Evolutionary conservation across 2,329 filamentous ascomycete genomes (phyloP), one percentile per base, ranked within the genome.

Genomic region (Volutella citrinella): DNA sequence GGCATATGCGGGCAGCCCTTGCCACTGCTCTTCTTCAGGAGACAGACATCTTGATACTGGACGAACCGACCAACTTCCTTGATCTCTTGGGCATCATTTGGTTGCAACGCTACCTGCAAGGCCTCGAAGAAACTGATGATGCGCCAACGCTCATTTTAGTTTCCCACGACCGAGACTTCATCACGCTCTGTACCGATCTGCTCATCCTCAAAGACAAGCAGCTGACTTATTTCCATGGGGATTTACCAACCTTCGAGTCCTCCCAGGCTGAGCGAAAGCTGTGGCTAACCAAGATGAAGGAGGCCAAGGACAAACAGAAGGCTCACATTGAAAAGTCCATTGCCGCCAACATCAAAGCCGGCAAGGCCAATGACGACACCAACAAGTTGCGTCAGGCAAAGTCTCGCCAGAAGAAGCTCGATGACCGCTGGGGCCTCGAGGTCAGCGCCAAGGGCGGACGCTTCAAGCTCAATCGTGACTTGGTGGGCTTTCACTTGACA

Each of bases 381-480:
- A 91, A 91, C 55, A 90, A 89, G 56, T 70, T 94, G 4, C 80
- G 85, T n/a, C 85, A 90, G 65, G 87, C 87, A 5, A 90, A 89
- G 43, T 87, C 82, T 5, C 73, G 87, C 1, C 85, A 90, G 63
- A 91, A 89, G 68, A 90, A 88, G 56, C 71, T 94, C 2, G 87
- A 94, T 36, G 82, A 93, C 35, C 72, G 87, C 6, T 85, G 81
- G 78, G 88, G 87, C 0, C 60, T 94, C 49, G 74, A 90, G 52
- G 82, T 87, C 24, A 84, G 68, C 43, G 76, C 79, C 7, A 82
- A 74, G 32, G 88, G 88, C 2, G 77, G 77, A 6, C 69, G 84
- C 3, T 94, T 94, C 69, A 91, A 91, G 61, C 69, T 93, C 20
- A 93, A 87, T 52, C 70, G 84, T 10, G 87, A 94, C 49, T 63